A percentile compares a stretch with the other conserved stretches of the same genome.
Conservation (phyloP, 1,284 basidiomycete genomes). For the Vanrija humicola region DNA sequence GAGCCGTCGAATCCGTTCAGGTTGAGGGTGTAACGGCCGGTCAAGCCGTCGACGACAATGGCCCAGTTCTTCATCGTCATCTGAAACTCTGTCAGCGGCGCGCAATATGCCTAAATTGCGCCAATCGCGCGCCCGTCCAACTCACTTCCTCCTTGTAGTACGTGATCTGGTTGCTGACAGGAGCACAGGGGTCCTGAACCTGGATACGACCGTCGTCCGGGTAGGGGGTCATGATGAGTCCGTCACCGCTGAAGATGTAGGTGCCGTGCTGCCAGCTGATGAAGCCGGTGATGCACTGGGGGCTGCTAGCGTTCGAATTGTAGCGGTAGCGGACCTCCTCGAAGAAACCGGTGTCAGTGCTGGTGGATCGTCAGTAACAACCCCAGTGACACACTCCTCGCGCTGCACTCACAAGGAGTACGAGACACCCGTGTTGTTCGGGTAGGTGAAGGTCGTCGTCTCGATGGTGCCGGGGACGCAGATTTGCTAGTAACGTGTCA, state of each 20-base stretch:
- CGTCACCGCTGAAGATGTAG: slow-evolving; percentile 64
- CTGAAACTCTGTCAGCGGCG: slow-evolving; percentile 11
- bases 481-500: slow-evolving; percentile 59
- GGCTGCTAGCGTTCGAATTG: slow-evolving; percentile 60
- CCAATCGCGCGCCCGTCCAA: neutral
- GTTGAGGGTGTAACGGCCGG: slow-evolving; percentile 37
- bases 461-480: slow-evolving; percentile 63
- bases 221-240: slow-evolving; percentile 66
- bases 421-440: slow-evolving; percentile 73
- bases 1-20: slow-evolving; percentile 47
- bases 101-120: neutral
- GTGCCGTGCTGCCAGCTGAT: slow-evolving; percentile 82
- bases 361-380: slow-evolving; percentile 34
- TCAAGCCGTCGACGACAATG: slow-evolving; percentile 39
- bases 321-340: slow-evolving; percentile 86
- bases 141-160: slow-evolving; percentile 58
- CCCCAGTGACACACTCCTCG: too few relatives aligned
- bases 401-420: slow-evolving; percentile 71
- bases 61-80: slow-evolving; percentile 45
- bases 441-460: slow-evolving; percentile 71
- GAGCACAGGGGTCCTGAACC: slow-evolving; percentile 83
- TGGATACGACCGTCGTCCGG: slow-evolving; percentile 78
- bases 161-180: slow-evolving; percentile 76
- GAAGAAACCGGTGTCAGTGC: slow-evolving; percentile 64
- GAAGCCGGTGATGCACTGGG: slow-evolving; percentile 63